Evolutionary conservation across 2,329 filamentous ascomycete genomes (phyloP), one percentile per base, ranked within the genome.

Genomic region (Penicillium corylophilum): DNA sequence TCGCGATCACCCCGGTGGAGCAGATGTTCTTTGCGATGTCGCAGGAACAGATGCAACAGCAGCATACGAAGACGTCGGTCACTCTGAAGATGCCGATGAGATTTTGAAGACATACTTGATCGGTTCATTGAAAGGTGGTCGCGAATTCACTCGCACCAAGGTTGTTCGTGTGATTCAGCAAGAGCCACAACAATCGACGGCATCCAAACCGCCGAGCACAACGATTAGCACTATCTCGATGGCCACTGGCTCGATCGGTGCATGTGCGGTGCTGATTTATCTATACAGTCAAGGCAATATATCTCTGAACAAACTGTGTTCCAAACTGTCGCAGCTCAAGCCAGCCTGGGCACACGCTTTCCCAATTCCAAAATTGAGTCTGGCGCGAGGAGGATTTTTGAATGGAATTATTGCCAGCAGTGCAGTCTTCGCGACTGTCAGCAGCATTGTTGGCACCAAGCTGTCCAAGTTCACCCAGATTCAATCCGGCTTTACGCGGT

Each of bases 1-100:
- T 1, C 69, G 79, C 22, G 82, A 86, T 50, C 84, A 86, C 54
- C 84, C 84, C 3, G 72, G 73, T 15, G 75, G 75, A 15, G 62
- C 60, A 33, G 74, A 76, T 5, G 63, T 73, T 13, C 62, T 77
- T 1, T 42, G 69, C 26, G 72, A 77, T 46, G 61, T 71, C 38
- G 75, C 72, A 29, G 75, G 75, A 22, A 64, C 63, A 38, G 74
- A 77, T 53, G 74, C 71, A 1, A 76, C 74, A 1, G 64, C 57
- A 15, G 73, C 66, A 7, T 77, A 73, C 56, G 71, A 77, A n/a
- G 71, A 75, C 23, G 69, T 72, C 29, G 74, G 76, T 5, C 76
- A 79, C 53, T 76, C 74, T 5, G 74, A 77, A 41, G 75, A 77
- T 49, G 74, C 76, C 2, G 53, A 67, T 33, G 74, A 77, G 33